Base-by-base conservation (phyloP, 345 rosid species). In the Xanthoceras sorbifolium region DNA sequence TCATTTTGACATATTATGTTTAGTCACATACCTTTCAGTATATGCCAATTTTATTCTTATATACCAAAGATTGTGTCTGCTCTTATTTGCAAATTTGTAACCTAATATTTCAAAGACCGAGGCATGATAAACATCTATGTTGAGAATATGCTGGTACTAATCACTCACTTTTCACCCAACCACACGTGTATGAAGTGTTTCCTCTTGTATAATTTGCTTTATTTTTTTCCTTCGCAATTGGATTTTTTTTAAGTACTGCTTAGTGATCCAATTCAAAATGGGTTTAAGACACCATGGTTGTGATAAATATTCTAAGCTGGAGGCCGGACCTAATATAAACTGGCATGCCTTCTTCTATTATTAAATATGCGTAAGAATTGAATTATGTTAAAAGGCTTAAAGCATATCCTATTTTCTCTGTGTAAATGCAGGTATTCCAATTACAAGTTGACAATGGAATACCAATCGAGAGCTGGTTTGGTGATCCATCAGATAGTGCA, bases 381-480 rank as follows among this genome's bases (percentile, higher is more conserved):
- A 55, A 36, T 32, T 15, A 71, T 36, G 46, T 38, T 14, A 12
- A 36, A 17, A 18, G 20, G 18, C 26, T 61, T 14, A 42, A 73
- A 60, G 55, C 11, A 40, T 9, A 59, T 7, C 57, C 10, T 61
- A 42, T 73, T 11, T 9, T 22, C 14, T 11, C 1, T 12, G 7
- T 57, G 42, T 48, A 75, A 75, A 50, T 64, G 66, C 72, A 76
- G 78, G 72, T 57, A 34, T 76, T 76, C 60, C 73, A 76, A 22
- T 38, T 76, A 44, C 72, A 76, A 38, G 78, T 76, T 25, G 78
- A 76, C 50, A 76, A 76, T 17, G 78, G 78, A 29, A 76, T 67
- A 76, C 78, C 72, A 48, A 76, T 76, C 12, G 65, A 76, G 34
- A 76, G 78, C 57, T 76, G 78, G 78, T 76, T 76, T 55, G 66